phyloP scores from a whole-genome alignment of 108 stramenopile species.

The Nitzschia sp. region DNA sequence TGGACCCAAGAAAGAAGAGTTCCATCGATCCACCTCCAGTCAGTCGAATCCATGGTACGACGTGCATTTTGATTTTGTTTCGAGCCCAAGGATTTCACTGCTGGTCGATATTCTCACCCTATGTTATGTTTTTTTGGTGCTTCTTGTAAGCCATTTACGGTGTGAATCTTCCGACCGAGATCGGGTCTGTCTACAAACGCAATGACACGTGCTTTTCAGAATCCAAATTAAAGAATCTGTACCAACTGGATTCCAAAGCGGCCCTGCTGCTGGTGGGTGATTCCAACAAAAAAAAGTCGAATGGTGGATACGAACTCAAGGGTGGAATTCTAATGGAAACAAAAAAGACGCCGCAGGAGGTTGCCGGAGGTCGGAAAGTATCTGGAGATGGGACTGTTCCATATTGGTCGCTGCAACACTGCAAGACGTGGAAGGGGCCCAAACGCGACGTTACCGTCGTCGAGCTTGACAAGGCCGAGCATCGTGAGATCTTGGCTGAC shows the following conservation, averaged over 20 bases:
- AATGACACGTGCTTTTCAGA: conserved; percentile 26
- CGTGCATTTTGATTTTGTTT: too few species aligned
- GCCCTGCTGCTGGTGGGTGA: conserved; percentile 9
- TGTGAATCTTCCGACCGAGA: conserved; percentile 57
- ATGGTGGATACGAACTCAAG: conserved; percentile 22
- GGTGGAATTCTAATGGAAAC: conserved; percentile 57
- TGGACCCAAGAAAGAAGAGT: conserved; percentile 10
- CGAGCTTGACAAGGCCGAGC: conserved; percentile 30
- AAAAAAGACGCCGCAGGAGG: conserved; percentile 33
- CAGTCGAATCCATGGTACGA: conserved; percentile 46
- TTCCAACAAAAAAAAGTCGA: background rate
- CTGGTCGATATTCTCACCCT: too few species aligned
- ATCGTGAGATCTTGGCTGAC: conserved; percentile 37
- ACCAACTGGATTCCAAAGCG: conserved; percentile 42
- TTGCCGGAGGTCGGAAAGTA: conserved; percentile 13
- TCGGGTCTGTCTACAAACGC: conserved; percentile 49
- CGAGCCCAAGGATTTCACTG: too few species aligned
- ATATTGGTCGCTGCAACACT: conserved; percentile 54
- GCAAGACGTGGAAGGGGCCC: conserved; percentile 38
- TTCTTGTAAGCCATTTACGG: conserved; percentile 68
- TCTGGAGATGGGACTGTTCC: conserved; percentile 58
- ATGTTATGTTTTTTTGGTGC: too few species aligned
- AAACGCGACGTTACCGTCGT: conserved; percentile 29
- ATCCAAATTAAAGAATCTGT: conserved; percentile 18
- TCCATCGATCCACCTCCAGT: conserved; percentile 55